A percentile compares a stretch with the other conserved stretches of the same genome.
These are phyloP conservation scores for Ceratocystis smalleyi DNA, from an alignment of 2,329 filamentous ascomycete species.

Conservation along the genomic window DNA sequence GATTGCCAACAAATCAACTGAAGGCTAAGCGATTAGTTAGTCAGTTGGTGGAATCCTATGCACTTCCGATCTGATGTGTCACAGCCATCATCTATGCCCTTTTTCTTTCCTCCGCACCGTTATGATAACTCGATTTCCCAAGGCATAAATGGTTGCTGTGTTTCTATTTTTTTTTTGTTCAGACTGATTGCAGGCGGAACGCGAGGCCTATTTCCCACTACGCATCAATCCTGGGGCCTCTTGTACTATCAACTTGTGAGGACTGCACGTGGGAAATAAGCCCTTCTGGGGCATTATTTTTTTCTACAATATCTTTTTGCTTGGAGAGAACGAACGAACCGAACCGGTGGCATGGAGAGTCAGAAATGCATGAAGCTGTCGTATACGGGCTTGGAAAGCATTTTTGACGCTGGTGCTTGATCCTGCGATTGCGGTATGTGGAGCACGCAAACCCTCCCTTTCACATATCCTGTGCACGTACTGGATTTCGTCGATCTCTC, in stretches of 20 bases:
- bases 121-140: neutral
- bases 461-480: neutral
- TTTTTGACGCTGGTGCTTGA: neutral
- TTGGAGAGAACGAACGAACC: neutral
- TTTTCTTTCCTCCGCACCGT: too few species aligned
- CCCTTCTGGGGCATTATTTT: constrained; percentile 16
- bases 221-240: neutral
- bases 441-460: neutral
- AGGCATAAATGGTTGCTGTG: neutral
- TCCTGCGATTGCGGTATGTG: neutral
- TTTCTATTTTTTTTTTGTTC: neutral
- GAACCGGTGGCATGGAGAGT: neutral
- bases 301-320: neutral
- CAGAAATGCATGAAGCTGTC: neutral
- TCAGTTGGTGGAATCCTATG: neutral
- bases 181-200: neutral
- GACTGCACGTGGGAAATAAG: constrained; percentile 7
- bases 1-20: neutral
- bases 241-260: neutral
- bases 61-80: neutral
- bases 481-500: too few species aligned
- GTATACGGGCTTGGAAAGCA: neutral
- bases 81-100: neutral
- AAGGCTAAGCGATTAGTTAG: neutral
- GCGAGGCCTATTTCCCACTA: neutral